A percentile compares a stretch with the other conserved stretches of the same genome.
phyloP scores from a whole-genome alignment of 306 rosid species.

The Adenanthera pavonina region DNA sequence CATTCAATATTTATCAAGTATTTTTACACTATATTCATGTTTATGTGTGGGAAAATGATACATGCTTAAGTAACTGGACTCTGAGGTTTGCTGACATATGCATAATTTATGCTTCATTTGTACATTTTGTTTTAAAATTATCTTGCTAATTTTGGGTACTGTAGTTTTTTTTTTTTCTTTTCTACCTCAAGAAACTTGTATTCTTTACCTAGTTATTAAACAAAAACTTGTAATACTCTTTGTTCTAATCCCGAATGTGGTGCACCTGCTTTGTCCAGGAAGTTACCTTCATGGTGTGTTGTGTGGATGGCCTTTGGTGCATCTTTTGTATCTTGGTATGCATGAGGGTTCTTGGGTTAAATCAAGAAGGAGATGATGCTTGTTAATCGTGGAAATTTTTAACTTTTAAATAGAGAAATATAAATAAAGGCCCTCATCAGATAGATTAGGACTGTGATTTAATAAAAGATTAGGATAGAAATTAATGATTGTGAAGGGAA shows the following conservation, averaged over 20 bases:
- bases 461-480: background rate
- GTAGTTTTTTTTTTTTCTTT: background rate
- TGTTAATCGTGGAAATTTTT: background rate
- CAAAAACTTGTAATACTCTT: background rate
- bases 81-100: background rate
- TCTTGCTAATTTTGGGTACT: slow-evolving; percentile 16
- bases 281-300: slow-evolving; percentile 14
- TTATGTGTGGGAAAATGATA: background rate
- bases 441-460: slow-evolving; percentile 1
- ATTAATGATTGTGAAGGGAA: background rate
- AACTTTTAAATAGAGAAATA: background rate
- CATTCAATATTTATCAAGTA: background rate
- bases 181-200: background rate
- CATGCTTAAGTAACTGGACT: background rate
- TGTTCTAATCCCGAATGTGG: background rate
- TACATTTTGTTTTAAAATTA: background rate
- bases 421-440: background rate
- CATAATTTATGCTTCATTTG: background rate
- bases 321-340: background rate
- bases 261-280: background rate
- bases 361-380: background rate
- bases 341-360: background rate
- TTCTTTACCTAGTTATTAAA: slow-evolving; percentile 22
- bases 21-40: background rate
- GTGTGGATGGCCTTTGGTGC: slow-evolving; percentile 13